These are phyloP conservation scores for Trichosporon inkin DNA, from an alignment of 1,284 basidiomycete species.

Conservation along the genomic window DNA sequence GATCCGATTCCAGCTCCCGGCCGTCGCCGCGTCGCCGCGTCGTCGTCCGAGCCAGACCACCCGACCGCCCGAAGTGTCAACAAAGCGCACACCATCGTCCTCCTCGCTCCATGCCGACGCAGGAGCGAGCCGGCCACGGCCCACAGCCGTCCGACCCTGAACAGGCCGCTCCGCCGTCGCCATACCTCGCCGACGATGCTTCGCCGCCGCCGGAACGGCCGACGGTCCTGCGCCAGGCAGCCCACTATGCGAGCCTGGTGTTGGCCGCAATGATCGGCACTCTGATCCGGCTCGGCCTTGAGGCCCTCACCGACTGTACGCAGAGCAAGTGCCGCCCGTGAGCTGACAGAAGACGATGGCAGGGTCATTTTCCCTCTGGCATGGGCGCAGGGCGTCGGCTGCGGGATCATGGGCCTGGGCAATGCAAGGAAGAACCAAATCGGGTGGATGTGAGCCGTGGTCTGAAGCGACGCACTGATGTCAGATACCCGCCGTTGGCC, in stretches of 20 bases:
- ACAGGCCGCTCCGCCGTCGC: not conserved
- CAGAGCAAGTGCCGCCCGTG: not conserved
- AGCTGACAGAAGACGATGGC: constrained; percentile 52
- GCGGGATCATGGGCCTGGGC: constrained; percentile 82
- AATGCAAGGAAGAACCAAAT: constrained; percentile 67
- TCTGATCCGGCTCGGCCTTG: constrained; percentile 68
- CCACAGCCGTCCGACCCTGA: not conserved
- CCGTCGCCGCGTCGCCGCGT: no score
- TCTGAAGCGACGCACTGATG: not conserved
- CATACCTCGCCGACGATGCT: constrained; percentile 16
- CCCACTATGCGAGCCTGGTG: constrained; percentile 60
- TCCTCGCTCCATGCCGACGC: no score
- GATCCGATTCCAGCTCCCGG: no score
- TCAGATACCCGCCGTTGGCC: constrained; percentile 79
- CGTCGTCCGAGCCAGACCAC: no score
- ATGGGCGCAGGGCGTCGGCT: constrained; percentile 84
- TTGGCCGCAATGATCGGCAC: constrained; percentile 73
- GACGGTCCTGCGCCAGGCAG: constrained; percentile 25
- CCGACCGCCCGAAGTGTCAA: no score
- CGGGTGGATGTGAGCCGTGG: constrained; percentile 62
- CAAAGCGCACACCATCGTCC: no score
- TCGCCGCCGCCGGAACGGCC: constrained; percentile 27
- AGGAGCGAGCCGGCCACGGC: no score
- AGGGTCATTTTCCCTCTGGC: constrained; percentile 74
- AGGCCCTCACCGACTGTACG: constrained; percentile 57